Evolutionary conservation across 345 rosid genomes (phyloP).

Genomic region (Salix suchowensis): DNA sequence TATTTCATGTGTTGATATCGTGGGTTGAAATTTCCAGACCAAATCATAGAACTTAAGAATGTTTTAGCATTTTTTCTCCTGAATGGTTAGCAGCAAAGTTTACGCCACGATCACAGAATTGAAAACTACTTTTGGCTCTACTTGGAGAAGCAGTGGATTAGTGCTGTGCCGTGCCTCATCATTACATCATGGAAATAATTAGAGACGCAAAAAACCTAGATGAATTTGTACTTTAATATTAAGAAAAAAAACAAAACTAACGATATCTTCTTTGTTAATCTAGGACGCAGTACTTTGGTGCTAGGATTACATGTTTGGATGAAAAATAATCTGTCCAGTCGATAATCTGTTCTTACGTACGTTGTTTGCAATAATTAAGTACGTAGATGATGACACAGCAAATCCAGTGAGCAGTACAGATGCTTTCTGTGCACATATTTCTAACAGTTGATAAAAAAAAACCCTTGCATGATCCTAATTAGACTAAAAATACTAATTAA

Average conservation of each 20-base stretch:
- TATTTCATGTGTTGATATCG: constrained; percentile 2
- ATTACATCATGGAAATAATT: not conserved
- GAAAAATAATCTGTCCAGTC: not conserved
- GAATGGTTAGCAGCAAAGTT: not conserved
- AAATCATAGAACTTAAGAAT: not conserved
- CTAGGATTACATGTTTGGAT: not conserved
- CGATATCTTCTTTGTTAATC: not conserved
- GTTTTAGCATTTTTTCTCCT: not conserved
- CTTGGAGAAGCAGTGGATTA: not conserved
- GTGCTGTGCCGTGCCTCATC: not conserved
- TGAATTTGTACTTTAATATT: not conserved
- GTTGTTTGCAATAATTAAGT: not conserved
- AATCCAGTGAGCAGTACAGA: not conserved
- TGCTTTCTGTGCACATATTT: not conserved
- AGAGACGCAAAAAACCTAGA: not conserved
- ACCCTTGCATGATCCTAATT: not conserved
- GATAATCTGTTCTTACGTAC: not conserved
- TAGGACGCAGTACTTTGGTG: not conserved
- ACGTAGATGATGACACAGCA: not conserved
- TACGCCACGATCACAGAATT: not conserved
- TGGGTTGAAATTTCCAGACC: not conserved
- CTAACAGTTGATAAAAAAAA: not conserved
- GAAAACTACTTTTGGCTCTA: not conserved
- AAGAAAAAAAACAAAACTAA: not conserved
- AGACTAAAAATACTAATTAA: too few relatives aligned